phyloP scores from a whole-genome alignment of 2,329 filamentous ascomycete genomes.

The Pseudogymnoascus sp. region DNA sequence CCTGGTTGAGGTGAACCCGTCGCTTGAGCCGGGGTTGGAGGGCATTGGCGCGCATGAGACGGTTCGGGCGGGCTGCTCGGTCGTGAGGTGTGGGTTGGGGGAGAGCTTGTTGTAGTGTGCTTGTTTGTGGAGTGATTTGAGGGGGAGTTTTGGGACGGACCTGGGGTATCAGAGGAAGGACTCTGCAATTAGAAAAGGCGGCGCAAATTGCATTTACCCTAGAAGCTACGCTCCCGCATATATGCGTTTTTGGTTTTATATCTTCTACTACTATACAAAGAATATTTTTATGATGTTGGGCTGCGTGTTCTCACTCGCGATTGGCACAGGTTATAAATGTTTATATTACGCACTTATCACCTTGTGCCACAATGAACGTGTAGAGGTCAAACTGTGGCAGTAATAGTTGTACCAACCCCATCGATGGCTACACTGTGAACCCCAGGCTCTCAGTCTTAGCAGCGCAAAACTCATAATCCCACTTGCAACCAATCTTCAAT shows the following conservation, averaged over 20 bases:
- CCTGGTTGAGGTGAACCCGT: constrained; percentile 74
- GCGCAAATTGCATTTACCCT: not conserved
- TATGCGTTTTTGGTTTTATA: not conserved
- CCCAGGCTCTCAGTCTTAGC: no score
- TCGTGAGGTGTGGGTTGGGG: constrained; percentile 85
- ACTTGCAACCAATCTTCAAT: no score
- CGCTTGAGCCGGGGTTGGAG: constrained; percentile 48
- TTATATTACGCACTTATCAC: not conserved
- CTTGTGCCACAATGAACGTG: not conserved
- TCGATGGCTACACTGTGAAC: no score
- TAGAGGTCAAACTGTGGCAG: not conserved
- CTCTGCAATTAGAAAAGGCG: not conserved
- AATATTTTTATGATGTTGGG: not conserved
- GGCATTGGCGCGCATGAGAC: constrained; percentile 70
- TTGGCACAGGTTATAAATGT: not conserved
- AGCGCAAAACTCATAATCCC: no score
- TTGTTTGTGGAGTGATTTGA: not conserved
- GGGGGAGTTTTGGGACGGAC: not conserved
- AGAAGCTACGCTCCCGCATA: not conserved
- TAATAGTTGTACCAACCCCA: no score
- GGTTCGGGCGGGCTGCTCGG: constrained; percentile 78
- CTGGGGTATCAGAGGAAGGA: constrained; percentile 2
- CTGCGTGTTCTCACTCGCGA: not conserved
- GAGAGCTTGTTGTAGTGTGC: constrained; percentile 79
- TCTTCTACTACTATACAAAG: not conserved